Base-by-base conservation (phyloP, 345 rosid genomes). In the Hypericum perforatum region DNA sequence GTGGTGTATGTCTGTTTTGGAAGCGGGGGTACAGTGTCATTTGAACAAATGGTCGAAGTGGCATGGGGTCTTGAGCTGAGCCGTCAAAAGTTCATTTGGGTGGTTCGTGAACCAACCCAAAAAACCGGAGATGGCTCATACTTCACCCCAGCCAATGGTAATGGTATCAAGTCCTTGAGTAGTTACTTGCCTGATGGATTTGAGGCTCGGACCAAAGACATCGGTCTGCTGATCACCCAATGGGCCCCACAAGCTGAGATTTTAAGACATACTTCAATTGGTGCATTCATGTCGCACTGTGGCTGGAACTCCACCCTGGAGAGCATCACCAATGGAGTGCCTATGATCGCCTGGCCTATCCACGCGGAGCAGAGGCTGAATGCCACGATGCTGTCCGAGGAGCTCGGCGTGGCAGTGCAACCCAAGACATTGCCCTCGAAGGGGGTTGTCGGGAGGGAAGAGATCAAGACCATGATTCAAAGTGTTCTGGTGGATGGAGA, bases 221-320 rank as follows among this genome's bases (percentile, higher is more conserved):
- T 16, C 15, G 49, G 49, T 9, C 15, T 46, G 22, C 22, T 46
- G 16, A 22, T 46, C 9, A 16, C 49, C 3, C 16, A 16, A 9
- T 46, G 49, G 49, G 49, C 49, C 1, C 49, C 49, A 13, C 49
- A 46, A 46, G 16, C 16, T 8, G 22, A 46, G 9, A 29, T 46
- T 16, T 29, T 46, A 6, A 13, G 49, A 16, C 49, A 46, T 29
- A 3, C 8, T 16, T 16, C 49, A 2, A n/a, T 29, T 7, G 49
- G 49, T 5, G 49, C 22, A 2, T 46, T 46, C 22, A 9, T 46
- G 22, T 13, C 22, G 9, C 49, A 46, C 22, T 46, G 49, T 9
- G 49, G 49, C 8, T 46, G 49, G 49, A 46, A 46, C 49, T 46
- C 49, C 8, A 46, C 49, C 8, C 3, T 46, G 13, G 49, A 46